Conservation (phyloP, 257 asterid species). For the Salvia rosmarinus region DNA sequence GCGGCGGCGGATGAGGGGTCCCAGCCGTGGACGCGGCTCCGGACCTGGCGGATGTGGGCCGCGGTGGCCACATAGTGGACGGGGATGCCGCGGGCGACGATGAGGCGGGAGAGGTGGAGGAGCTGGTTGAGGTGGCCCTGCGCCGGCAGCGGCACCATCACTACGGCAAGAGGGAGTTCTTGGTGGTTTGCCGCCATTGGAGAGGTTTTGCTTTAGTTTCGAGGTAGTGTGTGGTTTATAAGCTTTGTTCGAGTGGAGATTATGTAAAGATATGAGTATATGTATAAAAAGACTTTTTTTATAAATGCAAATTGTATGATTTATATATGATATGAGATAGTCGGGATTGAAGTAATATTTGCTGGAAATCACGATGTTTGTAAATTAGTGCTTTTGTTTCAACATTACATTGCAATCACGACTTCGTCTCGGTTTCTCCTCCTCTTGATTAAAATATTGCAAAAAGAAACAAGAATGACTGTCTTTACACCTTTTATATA, state of each 20-base stretch:
- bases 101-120: slow-evolving; percentile 50
- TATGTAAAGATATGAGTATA: no score
- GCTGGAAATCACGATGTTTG: background rate
- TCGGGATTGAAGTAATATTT: background rate
- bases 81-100: slow-evolving; percentile 42
- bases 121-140: slow-evolving; percentile 61
- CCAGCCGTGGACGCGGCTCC: slow-evolving; percentile 45
- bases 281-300: no score
- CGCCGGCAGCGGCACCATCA: slow-evolving; percentile 49
- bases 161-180: slow-evolving; percentile 29
- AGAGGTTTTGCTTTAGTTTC: background rate
- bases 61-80: slow-evolving; percentile 45
- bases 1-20: slow-evolving; percentile 35
- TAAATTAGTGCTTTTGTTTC: background rate
- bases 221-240: background rate
- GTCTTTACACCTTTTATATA: background rate
- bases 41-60: slow-evolving; percentile 49
- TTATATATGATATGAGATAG: no score
- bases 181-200: slow-evolving; percentile 15
- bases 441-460: background rate
- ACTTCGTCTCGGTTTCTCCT: background rate
- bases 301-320: no score
- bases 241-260: no score
- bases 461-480: background rate
- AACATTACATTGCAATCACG: background rate